These are phyloP conservation scores for Monilinia fructicola DNA, from an alignment of 2,329 filamentous ascomycete species.

Conservation along the genomic window DNA sequence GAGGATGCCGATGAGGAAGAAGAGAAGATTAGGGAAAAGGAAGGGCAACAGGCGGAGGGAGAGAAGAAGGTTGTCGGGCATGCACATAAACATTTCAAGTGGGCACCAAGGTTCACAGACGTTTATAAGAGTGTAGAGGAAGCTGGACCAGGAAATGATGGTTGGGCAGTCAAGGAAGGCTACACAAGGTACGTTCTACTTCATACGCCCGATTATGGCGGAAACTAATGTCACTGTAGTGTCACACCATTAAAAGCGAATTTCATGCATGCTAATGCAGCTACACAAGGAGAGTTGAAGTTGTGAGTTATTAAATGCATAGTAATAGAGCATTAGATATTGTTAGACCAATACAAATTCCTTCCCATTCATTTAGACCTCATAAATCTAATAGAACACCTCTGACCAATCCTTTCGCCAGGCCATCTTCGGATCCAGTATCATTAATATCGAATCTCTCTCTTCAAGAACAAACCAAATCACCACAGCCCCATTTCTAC, in stretches of 20 bases:
- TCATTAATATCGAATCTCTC: slow-evolving; percentile 29
- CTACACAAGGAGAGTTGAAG: slow-evolving; percentile 71
- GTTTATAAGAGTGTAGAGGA: slow-evolving; percentile 85
- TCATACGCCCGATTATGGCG: slow-evolving; percentile 23
- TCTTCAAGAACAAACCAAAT: slow-evolving; percentile 31
- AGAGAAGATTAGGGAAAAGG: slow-evolving; percentile 66
- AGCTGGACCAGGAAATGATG: slow-evolving; percentile 79
- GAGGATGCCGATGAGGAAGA: slow-evolving; percentile 67
- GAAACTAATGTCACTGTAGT: slow-evolving; percentile 48
- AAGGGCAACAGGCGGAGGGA: slow-evolving; percentile 42
- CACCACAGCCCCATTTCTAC: slow-evolving; percentile 51
- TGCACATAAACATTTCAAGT: slow-evolving; percentile 88
- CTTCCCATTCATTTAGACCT: slow-evolving; percentile 1
- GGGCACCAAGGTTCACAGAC: slow-evolving; percentile 83
- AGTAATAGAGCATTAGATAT: slow-evolving; percentile 39
- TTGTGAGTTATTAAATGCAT: slow-evolving; percentile 62
- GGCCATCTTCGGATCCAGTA: slow-evolving; percentile 26
- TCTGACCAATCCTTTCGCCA: slow-evolving; percentile 23
- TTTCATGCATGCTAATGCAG: slow-evolving; percentile 74
- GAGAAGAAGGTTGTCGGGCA: slow-evolving; percentile 47
- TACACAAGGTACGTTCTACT: slow-evolving; percentile 67
- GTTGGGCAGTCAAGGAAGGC: slow-evolving; percentile 86
- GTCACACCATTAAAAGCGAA: slow-evolving; percentile 90
- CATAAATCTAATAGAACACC: slow-evolving; percentile 18
- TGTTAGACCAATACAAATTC: slow-evolving; percentile 39